phyloP scores from a whole-genome alignment of 768 basidiomycete species.

The Heimioporus sp. region DNA sequence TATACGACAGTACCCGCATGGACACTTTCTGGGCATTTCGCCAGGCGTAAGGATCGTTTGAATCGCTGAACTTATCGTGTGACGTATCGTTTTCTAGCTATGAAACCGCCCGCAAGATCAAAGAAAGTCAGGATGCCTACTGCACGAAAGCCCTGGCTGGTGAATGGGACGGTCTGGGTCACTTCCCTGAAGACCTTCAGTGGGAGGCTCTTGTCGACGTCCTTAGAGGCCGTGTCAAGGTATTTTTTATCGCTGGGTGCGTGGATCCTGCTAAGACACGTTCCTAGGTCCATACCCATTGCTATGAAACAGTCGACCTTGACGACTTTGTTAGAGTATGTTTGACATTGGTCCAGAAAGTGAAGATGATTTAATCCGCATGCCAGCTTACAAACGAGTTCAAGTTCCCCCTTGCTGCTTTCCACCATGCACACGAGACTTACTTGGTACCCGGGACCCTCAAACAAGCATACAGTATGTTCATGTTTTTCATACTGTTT shows the following conservation, averaged over 20 bases:
- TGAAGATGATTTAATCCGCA: constrained; percentile 2
- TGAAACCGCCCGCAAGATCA: constrained; percentile 52
- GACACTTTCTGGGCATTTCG: constrained; percentile 53
- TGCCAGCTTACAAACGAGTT: constrained; percentile 87
- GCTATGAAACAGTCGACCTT: constrained; percentile 61
- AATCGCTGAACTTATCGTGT: neutral
- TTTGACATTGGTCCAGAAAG: constrained; percentile 3
- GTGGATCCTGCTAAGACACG: neutral
- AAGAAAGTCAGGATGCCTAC: constrained; percentile 52
- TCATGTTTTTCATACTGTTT: constrained; percentile 7
- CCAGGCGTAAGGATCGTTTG: constrained; percentile 36
- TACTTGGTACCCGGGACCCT: constrained; percentile 85
- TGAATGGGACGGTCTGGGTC: constrained; percentile 37
- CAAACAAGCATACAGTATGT: constrained; percentile 59
- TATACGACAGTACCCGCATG: constrained; percentile 41
- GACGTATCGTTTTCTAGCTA: constrained; percentile 34
- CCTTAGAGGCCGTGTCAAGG: constrained; percentile 81
- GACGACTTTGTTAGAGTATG: constrained; percentile 66
- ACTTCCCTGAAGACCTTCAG: constrained; percentile 70
- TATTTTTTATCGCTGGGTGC: constrained; percentile 1
- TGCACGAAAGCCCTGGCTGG: constrained; percentile 44
- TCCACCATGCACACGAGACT: constrained; percentile 88
- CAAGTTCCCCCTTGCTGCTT: constrained; percentile 75
- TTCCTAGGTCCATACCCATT: constrained; percentile 37
- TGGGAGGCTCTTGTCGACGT: constrained; percentile 84